Percentiles rank a stretch among this genome's conserved stretches.
These are phyloP conservation scores for Aspergillus carlsbadensis DNA, from an alignment of 495 filamentous ascomycete species.

Conservation along the genomic window DNA sequence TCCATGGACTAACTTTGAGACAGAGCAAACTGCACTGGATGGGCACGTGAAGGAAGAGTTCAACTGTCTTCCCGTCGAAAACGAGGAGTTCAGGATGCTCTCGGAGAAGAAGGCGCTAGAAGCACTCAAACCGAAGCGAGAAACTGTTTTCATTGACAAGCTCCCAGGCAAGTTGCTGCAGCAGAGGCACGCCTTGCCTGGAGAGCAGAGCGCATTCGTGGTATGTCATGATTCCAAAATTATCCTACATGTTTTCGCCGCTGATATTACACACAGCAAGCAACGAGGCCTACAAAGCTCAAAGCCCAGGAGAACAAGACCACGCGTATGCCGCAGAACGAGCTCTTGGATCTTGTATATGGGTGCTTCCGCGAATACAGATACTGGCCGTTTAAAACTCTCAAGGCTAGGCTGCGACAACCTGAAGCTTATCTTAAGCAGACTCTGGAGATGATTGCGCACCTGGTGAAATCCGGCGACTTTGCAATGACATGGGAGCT, in stretches of 20 bases:
- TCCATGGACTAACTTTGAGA: slow-evolving; percentile 21
- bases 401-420: slow-evolving; percentile 71
- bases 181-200: slow-evolving; percentile 36
- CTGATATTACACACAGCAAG: slow-evolving; percentile 32
- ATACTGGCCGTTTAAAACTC: slow-evolving; percentile 85
- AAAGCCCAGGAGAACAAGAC: slow-evolving; percentile 72
- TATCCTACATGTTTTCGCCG: not conserved
- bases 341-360: slow-evolving; percentile 81
- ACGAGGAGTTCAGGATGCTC: slow-evolving; percentile 66
- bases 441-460: slow-evolving; percentile 76
- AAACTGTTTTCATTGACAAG: slow-evolving; percentile 42
- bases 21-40: slow-evolving; percentile 78
- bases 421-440: slow-evolving; percentile 91
- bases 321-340: slow-evolving; percentile 80
- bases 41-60: slow-evolving; percentile 75
- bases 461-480: slow-evolving; percentile 72
- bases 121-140: slow-evolving; percentile 61
- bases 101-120: slow-evolving; percentile 59
- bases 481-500: slow-evolving; percentile 84
- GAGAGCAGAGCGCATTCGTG: slow-evolving; percentile 38
- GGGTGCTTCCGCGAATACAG: slow-evolving; percentile 75
- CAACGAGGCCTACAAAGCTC: slow-evolving; percentile 36
- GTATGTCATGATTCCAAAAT: slow-evolving; percentile 27
- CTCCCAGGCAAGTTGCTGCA: slow-evolving; percentile 40
- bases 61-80: slow-evolving; percentile 71